Base-by-base conservation (phyloP, 2,329 filamentous ascomycete genomes). In the Stachybotrys echinatus region DNA sequence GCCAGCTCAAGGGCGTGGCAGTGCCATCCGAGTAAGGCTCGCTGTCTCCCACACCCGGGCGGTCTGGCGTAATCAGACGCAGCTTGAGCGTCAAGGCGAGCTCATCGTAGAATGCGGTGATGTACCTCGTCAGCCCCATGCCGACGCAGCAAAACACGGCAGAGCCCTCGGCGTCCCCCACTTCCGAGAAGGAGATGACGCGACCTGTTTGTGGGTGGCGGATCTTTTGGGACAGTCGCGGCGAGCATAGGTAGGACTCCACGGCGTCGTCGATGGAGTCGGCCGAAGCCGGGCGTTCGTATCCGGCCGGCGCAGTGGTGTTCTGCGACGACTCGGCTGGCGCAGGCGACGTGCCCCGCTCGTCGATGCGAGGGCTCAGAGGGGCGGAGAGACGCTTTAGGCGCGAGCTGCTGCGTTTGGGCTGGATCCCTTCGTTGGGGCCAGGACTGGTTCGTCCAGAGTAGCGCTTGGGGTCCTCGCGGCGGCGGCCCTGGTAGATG, bases 41-140 rank as follows among this genome's bases (percentile, higher is more conserved):
- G 63, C 92, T 96, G 61, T 90, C 92, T 45, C 94, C 94, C 17
- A 99, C 89, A 22, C 94, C 94, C 49, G 94, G 94, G 48, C 94
- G 83, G 67, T 99, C 94, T 6, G 92, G 88, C 0, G 94, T 97
- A 57, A 99, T 95, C 47, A 99, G 77, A 19, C 94, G 84, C 50
- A 99, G 71, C 65, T 90, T 94, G 52, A 99, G 73, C 1, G 92
- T 95, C 61, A 89, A 73, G 3, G 94, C 94, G 48, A 99, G 75
- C 66, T 99, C 94, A 65, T 99, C 94, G 64, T 97, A 99, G 65
- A 99, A 99, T 0, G 92, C 91, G 53, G 90, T 96, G 52, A 99
- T 88, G 65, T 94, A 99, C 68, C 94, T 83, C 12, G 94, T 99
- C 60, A 99, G 70, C 0, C 94, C 94, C 94, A 99, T 99, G 19